A percentile compares a stretch with the other conserved stretches of the same genome.
These are phyloP conservation scores for Phanerochaete sordida DNA, from an alignment of 768 basidiomycete species.

Conservation along the genomic window DNA sequence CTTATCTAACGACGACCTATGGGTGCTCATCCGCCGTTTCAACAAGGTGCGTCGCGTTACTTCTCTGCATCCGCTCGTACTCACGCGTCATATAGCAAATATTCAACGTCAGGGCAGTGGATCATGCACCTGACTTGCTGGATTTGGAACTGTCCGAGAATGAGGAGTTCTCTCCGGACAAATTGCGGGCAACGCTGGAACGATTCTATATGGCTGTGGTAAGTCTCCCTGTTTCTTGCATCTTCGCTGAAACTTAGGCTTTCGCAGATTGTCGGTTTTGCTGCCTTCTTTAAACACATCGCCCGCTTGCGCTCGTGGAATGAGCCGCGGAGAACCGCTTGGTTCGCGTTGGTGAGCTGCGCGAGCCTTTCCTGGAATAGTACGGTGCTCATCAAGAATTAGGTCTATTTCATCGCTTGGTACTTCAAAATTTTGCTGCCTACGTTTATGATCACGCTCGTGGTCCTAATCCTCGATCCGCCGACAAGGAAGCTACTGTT, in stretches of 20 bases:
- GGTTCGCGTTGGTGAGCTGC: conserved; percentile 24
- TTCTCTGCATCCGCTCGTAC: background rate
- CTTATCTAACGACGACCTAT: conserved; percentile 37
- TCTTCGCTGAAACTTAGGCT: background rate
- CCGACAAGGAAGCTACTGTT: conserved; percentile 31
- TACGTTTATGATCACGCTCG: conserved; percentile 27
- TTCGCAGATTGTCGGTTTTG: conserved; percentile 27
- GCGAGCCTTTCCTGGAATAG: background rate
- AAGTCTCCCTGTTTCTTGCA: conserved; percentile 9
- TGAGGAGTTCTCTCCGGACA: conserved; percentile 42
- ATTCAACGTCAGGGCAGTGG: conserved; percentile 32
- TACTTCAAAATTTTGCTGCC: conserved; percentile 32
- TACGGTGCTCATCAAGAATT: too few species aligned
- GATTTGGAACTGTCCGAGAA: conserved; percentile 36
- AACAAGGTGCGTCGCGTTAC: conserved; percentile 31
- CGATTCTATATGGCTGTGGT: conserved; percentile 37
- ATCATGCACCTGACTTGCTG: conserved; percentile 27
- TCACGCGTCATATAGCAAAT: conserved; percentile 28
- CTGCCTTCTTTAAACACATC: conserved; percentile 33
- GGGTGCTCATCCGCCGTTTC: conserved; percentile 35
- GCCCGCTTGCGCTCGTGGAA: conserved; percentile 38
- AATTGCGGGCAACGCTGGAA: conserved; percentile 37
- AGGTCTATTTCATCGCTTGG: conserved; percentile 37
- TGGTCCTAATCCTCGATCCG: conserved; percentile 35
- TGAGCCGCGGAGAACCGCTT: conserved; percentile 31